Evolutionary conservation across 345 rosid genomes (phyloP).

Genomic region (Streptanthus diversifolius): DNA sequence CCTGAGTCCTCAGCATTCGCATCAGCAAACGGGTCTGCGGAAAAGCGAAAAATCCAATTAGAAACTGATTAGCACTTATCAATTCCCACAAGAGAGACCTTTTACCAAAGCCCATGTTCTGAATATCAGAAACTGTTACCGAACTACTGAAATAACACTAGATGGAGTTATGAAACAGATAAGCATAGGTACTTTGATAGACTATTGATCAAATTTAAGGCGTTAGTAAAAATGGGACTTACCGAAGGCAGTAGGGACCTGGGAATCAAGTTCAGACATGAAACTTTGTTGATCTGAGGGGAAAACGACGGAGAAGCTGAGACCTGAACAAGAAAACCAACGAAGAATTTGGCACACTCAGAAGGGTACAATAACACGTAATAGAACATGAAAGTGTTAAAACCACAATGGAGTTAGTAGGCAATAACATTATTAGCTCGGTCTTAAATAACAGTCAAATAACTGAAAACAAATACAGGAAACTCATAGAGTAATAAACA

Average conservation of each 20-base stretch:
- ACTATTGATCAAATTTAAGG: neutral
- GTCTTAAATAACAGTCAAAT: neutral
- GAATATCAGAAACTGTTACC: neutral
- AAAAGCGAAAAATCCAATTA: neutral
- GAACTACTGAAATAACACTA: neutral
- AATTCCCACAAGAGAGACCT: neutral
- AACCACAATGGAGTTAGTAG: neutral
- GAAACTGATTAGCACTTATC: constrained; percentile 3
- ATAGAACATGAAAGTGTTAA: neutral
- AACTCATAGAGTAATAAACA: neutral
- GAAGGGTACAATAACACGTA: neutral
- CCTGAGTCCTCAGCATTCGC: constrained; percentile 77
- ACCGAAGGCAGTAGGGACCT: constrained; percentile 57
- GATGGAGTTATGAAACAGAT: neutral
- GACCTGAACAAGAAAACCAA: constrained; percentile 16
- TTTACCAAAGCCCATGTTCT: neutral
- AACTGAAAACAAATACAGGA: neutral
- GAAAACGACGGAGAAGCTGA: constrained; percentile 19
- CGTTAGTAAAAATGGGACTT: neutral
- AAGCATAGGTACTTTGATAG: neutral
- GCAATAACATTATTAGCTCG: neutral
- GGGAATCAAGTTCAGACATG: constrained; percentile 63
- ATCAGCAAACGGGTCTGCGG: constrained; percentile 64
- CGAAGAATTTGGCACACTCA: neutral
- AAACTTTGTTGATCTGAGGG: constrained; percentile 40